phyloP scores from a whole-genome alignment of 257 asterid species.

The Craterostigma plantagineum region DNA sequence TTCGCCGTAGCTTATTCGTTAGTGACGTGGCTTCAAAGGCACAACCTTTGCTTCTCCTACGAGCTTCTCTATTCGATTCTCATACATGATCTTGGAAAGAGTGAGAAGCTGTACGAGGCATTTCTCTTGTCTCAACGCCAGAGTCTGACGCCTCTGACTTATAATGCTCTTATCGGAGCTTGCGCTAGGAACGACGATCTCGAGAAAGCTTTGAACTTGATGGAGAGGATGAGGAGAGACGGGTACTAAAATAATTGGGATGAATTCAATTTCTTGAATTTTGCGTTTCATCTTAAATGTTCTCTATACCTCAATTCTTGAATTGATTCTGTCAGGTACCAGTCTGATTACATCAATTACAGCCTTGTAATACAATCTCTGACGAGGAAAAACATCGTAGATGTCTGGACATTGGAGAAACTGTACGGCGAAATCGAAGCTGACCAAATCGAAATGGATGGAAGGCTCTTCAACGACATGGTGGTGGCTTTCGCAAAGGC shows the following conservation, averaged over 20 bases:
- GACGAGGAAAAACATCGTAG: constrained; percentile 35
- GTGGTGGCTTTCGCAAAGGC: constrained; percentile 63
- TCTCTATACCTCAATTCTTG: no score
- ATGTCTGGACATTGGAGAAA: constrained; percentile 44
- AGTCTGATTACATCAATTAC: constrained; percentile 73
- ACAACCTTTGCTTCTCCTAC: constrained; percentile 73
- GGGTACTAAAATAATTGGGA: constrained; percentile 15
- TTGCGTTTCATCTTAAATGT: no score
- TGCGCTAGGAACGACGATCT: constrained; percentile 85
- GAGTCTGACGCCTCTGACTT: constrained; percentile 66
- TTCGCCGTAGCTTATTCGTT: constrained; percentile 45
- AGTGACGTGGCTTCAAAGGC: constrained; percentile 74
- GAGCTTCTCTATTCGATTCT: constrained; percentile 76
- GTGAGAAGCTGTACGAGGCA: constrained; percentile 82
- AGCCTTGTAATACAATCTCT: constrained; percentile 73
- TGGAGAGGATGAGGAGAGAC: constrained; percentile 72
- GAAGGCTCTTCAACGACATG: constrained; percentile 63
- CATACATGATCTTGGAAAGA: constrained; percentile 67
- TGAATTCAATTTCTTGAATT: no score
- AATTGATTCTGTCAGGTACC: constrained; percentile 10
- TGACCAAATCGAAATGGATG: constrained; percentile 66
- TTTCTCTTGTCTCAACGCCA: constrained; percentile 67
- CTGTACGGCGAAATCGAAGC: constrained; percentile 50
- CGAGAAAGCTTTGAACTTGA: constrained; percentile 70
- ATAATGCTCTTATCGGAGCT: constrained; percentile 88